A percentile compares a stretch with the other conserved stretches of the same genome.
Conservation (phyloP, 2,329 filamentous ascomycete genomes). For the Cercospora zeina region DNA sequence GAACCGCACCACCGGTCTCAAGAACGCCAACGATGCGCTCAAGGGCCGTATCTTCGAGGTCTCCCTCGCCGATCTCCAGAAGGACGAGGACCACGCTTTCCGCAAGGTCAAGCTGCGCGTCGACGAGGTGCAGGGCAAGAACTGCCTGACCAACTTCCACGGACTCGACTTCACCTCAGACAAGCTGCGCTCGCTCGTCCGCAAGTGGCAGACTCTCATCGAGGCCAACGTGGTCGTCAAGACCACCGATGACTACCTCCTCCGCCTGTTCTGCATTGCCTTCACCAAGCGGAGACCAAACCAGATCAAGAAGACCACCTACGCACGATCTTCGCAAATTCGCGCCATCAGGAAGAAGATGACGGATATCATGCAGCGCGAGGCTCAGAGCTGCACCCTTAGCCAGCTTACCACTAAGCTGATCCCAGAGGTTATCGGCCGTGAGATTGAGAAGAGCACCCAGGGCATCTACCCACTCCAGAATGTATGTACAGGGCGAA, state of each 20-base stretch:
- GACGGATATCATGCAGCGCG: slow-evolving; percentile 96
- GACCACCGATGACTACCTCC: slow-evolving; percentile 99
- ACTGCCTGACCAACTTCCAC: slow-evolving; percentile 99
- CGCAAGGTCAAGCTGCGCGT: slow-evolving; percentile 99
- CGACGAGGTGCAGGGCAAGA: slow-evolving; percentile 99
- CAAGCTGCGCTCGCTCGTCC: slow-evolving; percentile 98
- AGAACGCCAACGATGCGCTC: slow-evolving; percentile 99
- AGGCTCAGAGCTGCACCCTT: slow-evolving; percentile 91
- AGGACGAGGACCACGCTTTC: slow-evolving; percentile 99
- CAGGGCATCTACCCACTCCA: slow-evolving; percentile 99
- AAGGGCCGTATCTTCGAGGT: slow-evolving; percentile 99
- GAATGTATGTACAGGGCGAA: slow-evolving; percentile 65
- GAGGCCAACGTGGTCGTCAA: slow-evolving; percentile 99
- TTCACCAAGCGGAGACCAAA: slow-evolving; percentile 99
- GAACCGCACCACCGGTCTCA: slow-evolving; percentile 98
- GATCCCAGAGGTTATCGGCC: slow-evolving; percentile 98
- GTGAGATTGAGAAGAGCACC: slow-evolving; percentile 99
- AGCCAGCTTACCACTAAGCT: slow-evolving; percentile 97
- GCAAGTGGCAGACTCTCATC: slow-evolving; percentile 99
- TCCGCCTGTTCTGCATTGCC: slow-evolving; percentile 97
- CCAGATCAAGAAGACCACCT: slow-evolving; percentile 99
- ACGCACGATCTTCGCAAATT: slow-evolving; percentile 95
- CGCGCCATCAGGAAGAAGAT: slow-evolving; percentile 99
- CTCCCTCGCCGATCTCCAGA: slow-evolving; percentile 97
- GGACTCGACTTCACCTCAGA: slow-evolving; percentile 99